These are phyloP conservation scores for Pseudocercospora cruenta DNA, from an alignment of 2,329 filamentous ascomycete genomes.

Conservation along the genomic window DNA sequence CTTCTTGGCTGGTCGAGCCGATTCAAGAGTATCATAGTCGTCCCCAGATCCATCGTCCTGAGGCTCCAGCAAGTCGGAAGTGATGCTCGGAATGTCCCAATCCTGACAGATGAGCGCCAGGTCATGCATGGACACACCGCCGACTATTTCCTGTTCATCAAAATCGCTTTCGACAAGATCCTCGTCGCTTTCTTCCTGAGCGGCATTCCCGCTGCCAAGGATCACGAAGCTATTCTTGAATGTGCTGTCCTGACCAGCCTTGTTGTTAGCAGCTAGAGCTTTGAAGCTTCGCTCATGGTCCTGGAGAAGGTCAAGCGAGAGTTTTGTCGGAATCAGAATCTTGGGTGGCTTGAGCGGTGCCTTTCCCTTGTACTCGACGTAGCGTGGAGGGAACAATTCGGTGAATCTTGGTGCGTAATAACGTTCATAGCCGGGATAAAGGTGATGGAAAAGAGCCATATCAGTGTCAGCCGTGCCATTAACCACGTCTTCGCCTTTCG, in stretches of 20 bases:
- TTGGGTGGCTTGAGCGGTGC: slow-evolving; percentile 78
- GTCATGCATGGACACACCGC: slow-evolving; percentile 76
- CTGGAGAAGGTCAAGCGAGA: slow-evolving; percentile 80
- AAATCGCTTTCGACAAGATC: slow-evolving; percentile 56
- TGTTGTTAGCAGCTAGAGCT: slow-evolving; percentile 60
- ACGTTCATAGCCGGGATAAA: slow-evolving; percentile 80
- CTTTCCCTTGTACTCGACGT: slow-evolving; percentile 77
- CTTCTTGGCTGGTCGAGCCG: slow-evolving; percentile 62
- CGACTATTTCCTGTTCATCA: slow-evolving; percentile 67
- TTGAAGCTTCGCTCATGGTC: slow-evolving; percentile 88
- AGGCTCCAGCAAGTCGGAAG: slow-evolving; percentile 44
- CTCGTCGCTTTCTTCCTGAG: slow-evolving; percentile 55
- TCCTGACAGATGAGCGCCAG: slow-evolving; percentile 84
- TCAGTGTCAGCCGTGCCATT: slow-evolving; percentile 59
- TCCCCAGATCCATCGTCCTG: slow-evolving; percentile 18
- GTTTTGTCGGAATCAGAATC: slow-evolving; percentile 80
- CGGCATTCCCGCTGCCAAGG: slow-evolving; percentile 59
- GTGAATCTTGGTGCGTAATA: slow-evolving; percentile 77
- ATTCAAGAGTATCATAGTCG: slow-evolving; percentile 42
- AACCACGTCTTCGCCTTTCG: slow-evolving; percentile 32
- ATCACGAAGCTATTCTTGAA: slow-evolving; percentile 44
- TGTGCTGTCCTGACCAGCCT: slow-evolving; percentile 49
- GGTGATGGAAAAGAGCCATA: slow-evolving; percentile 74
- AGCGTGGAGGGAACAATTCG: slow-evolving; percentile 79
- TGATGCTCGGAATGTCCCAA: slow-evolving; percentile 70